A percentile compares a stretch with the other conserved stretches of the same genome.
phyloP scores from a whole-genome alignment of 345 rosid genomes.

The Dipteronia sinensis region DNA sequence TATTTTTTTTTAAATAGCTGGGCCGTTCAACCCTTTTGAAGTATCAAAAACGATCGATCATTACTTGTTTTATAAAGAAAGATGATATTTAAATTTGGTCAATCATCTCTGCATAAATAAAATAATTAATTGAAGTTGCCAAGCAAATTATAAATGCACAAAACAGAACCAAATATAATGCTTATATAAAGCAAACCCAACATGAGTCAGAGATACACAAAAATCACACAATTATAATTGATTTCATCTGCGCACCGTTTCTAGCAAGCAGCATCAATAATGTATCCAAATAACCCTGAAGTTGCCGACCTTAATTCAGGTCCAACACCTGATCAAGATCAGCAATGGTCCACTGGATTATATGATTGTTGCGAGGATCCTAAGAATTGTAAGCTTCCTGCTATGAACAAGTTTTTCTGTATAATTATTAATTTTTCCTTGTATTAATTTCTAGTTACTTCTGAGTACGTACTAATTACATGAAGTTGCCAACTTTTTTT shows the following conservation, averaged over 20 bases:
- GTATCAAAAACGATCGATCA: neutral
- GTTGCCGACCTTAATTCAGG: neutral
- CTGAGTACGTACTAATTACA: neutral
- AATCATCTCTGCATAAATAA: neutral
- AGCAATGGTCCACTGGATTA: conserved; percentile 57
- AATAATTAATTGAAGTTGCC: conserved; percentile 1
- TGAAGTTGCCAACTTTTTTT: neutral
- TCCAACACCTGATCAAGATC: conserved; percentile 33
- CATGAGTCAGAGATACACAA: neutral
- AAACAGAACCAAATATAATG: neutral
- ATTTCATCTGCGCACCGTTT: neutral
- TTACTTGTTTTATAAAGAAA: neutral
- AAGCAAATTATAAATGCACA: neutral
- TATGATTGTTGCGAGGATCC: conserved; percentile 57
- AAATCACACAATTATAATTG: neutral
- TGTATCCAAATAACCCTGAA: conserved; percentile 4
- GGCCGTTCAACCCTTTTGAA: neutral
- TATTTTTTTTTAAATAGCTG: neutral
- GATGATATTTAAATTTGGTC: neutral
- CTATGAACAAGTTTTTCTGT: neutral
- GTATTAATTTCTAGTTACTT: no score
- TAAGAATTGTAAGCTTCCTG: conserved; percentile 42
- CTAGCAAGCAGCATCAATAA: neutral
- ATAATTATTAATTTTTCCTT: neutral
- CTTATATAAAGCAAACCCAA: neutral